These are phyloP conservation scores for Spinellus fusiger DNA, from an alignment of 192 early-diverging fungal genomes.

Conservation along the genomic window DNA sequence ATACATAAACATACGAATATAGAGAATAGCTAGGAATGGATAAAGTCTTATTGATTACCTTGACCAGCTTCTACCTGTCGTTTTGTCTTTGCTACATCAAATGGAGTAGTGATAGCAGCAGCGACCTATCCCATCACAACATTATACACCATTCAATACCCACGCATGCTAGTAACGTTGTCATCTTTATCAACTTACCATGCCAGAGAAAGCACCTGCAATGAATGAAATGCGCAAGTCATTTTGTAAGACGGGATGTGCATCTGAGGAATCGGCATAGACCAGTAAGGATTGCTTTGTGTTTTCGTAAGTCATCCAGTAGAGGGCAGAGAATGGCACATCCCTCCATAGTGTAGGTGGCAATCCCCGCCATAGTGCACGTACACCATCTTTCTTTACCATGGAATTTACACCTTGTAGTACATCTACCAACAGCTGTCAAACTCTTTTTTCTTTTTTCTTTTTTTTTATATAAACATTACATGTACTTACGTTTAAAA, in stretches of 20 bases:
- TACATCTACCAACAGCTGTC: slow-evolving; percentile 38
- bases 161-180: not conserved
- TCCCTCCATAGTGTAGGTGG: slow-evolving; percentile 89
- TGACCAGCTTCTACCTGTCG: slow-evolving; percentile 60
- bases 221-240: slow-evolving; percentile 73
- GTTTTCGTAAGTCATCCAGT: slow-evolving; percentile 90
- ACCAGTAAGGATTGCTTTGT: slow-evolving; percentile 48
- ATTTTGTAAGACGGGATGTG: not conserved
- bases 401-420: slow-evolving; percentile 55
- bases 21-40: not conserved
- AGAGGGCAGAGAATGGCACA: slow-evolving; percentile 90
- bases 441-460: not conserved
- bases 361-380: slow-evolving; percentile 80
- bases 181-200: slow-evolving; percentile 37
- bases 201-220: slow-evolving; percentile 81
- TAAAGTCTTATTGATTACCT: slow-evolving; percentile 2
- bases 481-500: slow-evolving; percentile 43
- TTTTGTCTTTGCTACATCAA: slow-evolving; percentile 93
- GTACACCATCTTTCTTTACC: slow-evolving; percentile 48
- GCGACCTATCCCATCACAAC: slow-evolving; percentile 61
- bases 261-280: not conserved
- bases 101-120: slow-evolving; percentile 87
- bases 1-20: not conserved
- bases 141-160: not conserved
- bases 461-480: not conserved